These are phyloP conservation scores for Blastosporella zonata DNA, from an alignment of 1,284 basidiomycete genomes.

Conservation along the genomic window DNA sequence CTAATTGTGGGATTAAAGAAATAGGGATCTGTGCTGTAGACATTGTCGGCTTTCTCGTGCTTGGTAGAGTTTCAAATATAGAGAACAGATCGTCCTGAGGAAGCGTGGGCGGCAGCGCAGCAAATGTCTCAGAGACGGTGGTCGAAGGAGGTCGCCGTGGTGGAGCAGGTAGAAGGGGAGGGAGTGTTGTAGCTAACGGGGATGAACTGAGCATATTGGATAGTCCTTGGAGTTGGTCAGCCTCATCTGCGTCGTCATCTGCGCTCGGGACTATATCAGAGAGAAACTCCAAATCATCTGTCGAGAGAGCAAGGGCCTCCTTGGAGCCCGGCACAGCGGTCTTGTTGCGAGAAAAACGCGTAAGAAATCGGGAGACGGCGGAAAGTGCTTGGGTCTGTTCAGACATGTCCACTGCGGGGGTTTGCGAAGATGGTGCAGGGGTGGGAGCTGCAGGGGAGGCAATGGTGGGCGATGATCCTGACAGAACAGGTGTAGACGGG, in stretches of 20 bases:
- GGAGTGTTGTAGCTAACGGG: conserved; percentile 32
- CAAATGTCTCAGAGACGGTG: not conserved
- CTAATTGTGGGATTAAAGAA: not conserved
- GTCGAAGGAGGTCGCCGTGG: conserved; percentile 32
- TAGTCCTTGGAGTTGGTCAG: conserved; percentile 33
- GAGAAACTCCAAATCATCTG: conserved; percentile 73
- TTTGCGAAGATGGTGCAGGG: conserved; percentile 9
- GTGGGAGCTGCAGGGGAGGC: conserved; percentile 4
- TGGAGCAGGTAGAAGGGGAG: conserved; percentile 45
- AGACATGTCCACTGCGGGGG: conserved; percentile 6
- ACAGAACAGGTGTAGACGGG: conserved; percentile 9
- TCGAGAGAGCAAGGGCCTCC: conserved; percentile 59
- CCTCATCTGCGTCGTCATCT: conserved; percentile 39
- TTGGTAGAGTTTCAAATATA: conserved; percentile 17
- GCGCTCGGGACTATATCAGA: conserved; percentile 66
- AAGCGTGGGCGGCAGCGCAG: not conserved
- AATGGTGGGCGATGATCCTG: conserved; percentile 5
- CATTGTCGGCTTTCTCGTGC: not conserved
- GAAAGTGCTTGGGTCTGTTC: conserved; percentile 40
- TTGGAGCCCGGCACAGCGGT: conserved; percentile 36
- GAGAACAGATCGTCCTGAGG: conserved; percentile 17
- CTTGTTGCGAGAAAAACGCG: conserved; percentile 58
- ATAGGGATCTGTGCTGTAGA: not conserved
- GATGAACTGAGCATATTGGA: conserved; percentile 40
- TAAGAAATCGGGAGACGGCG: conserved; percentile 69